Conservation (phyloP, 352 stramenopile genomes). For the Blastocystis sp. region DNA sequence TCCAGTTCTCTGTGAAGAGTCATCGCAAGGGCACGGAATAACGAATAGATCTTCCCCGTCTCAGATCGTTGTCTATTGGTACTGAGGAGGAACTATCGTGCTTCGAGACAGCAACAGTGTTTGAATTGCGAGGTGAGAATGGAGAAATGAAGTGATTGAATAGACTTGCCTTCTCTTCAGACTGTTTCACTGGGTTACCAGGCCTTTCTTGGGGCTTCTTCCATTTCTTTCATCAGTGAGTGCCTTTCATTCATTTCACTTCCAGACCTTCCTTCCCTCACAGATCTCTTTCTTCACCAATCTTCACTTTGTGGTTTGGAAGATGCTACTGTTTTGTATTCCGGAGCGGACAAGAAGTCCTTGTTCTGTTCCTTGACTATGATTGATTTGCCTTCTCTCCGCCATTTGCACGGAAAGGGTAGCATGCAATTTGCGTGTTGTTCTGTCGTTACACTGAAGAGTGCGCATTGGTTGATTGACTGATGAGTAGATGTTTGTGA, state of each 20-base stretch:
- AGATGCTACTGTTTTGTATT: neutral
- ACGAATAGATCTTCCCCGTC: neutral
- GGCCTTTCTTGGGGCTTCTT: neutral
- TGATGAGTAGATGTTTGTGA: neutral
- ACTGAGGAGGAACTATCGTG: neutral
- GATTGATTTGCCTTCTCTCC: neutral
- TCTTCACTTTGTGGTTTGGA: neutral
- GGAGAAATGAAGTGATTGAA: neutral
- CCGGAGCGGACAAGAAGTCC: neutral
- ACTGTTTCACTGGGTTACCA: neutral
- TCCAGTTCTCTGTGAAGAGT: too few species aligned
- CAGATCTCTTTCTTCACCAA: neutral
- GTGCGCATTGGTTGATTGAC: neutral
- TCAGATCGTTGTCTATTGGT: neutral
- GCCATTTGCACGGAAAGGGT: neutral
- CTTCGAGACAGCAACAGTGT: neutral
- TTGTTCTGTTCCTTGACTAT: neutral
- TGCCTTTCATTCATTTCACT: neutral
- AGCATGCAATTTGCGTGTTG: neutral
- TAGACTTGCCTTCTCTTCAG: neutral
- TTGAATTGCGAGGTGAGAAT: neutral
- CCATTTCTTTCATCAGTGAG: neutral
- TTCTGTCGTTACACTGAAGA: neutral
- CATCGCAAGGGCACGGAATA: neutral
- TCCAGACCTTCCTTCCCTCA: neutral